Conservation (phyloP, 1,139 yeast species). For the Chernovozyma sophiae-reginae region DNA sequence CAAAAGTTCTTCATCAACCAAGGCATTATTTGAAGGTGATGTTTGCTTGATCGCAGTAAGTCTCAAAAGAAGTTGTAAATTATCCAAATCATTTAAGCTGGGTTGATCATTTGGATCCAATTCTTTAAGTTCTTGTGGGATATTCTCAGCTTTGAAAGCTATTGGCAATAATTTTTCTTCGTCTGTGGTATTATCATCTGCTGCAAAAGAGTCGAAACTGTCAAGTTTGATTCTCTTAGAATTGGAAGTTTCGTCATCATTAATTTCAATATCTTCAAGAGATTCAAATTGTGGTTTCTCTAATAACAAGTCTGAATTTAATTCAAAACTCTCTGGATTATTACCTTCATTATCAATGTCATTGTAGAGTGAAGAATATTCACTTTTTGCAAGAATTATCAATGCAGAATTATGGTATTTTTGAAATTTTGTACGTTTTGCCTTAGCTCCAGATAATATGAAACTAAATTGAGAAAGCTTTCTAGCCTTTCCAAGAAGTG, state of each 20-base stretch:
- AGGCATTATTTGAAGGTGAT: constrained; percentile 64
- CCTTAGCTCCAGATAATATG: constrained; percentile 81
- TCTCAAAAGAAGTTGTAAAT: constrained; percentile 65
- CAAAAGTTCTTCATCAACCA: constrained; percentile 77
- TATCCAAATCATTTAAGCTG: constrained; percentile 63
- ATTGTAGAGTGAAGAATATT: constrained; percentile 23
- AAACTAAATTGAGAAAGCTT: constrained; percentile 57
- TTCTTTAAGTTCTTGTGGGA: constrained; percentile 52
- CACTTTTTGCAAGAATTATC: constrained; percentile 71
- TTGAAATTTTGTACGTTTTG: constrained; percentile 84
- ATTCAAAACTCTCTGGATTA: constrained; percentile 52
- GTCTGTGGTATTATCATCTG: constrained; percentile 20
- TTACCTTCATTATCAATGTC: constrained; percentile 13
- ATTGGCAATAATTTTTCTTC: constrained; percentile 51
- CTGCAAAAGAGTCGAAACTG: constrained; percentile 10
- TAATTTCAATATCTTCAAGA: constrained; percentile 46
- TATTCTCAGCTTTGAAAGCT: constrained; percentile 55
- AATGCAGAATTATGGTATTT: constrained; percentile 65
- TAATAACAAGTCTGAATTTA: constrained; percentile 75
- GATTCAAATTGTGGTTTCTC: constrained; percentile 71
- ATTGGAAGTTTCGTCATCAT: constrained; percentile 23
- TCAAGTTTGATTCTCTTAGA: constrained; percentile 44
- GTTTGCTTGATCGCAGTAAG: constrained; percentile 63
- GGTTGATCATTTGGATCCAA: constrained; percentile 87
- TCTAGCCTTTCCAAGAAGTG: constrained; percentile 50